A percentile compares a stretch with the other conserved stretches of the same genome.
phyloP scores from a whole-genome alignment of 2,329 filamentous ascomycete species.

The Colletotrichum plurivorum region DNA sequence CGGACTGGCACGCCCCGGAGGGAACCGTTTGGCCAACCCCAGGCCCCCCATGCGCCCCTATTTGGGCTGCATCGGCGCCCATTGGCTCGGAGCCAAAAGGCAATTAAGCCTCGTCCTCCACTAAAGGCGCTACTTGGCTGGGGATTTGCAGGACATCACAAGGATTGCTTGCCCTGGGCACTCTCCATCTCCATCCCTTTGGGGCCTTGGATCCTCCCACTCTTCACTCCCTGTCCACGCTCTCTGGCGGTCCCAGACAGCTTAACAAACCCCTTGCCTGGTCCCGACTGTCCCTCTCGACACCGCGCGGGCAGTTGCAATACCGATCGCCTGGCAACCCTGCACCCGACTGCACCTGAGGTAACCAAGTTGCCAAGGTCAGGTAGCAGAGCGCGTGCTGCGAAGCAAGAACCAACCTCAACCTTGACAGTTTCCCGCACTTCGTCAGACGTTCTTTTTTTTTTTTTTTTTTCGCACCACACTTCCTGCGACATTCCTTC shows the following conservation, averaged over 20 bases:
- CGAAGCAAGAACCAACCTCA: conserved; percentile 11
- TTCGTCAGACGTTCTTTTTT: conserved; percentile 2
- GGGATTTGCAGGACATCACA: conserved; percentile 31
- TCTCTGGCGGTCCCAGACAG: conserved; percentile 6
- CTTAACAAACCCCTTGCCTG: conserved; percentile 3
- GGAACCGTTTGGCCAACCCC: conserved; percentile 21
- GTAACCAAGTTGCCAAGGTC: too few species aligned
- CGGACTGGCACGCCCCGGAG: conserved; percentile 29
- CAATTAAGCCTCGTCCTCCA: conserved; percentile 40
- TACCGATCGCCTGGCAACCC: conserved; percentile 28
- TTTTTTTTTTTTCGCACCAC: background rate
- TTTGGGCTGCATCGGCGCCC: conserved; percentile 14
- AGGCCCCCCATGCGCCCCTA: conserved; percentile 27
- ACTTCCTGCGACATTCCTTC: background rate
- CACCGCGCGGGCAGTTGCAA: conserved; percentile 18
- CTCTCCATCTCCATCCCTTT: conserved; percentile 9
- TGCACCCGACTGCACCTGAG: conserved; percentile 10
- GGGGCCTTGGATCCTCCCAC: conserved; percentile 2
- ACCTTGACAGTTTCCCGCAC: conserved; percentile 5
- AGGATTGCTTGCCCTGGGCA: conserved; percentile 31
- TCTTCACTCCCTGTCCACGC: conserved; percentile 33
- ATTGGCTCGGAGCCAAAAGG: conserved; percentile 39
- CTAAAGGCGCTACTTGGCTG: conserved; percentile 29
- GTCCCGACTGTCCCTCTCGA: conserved; percentile 6
- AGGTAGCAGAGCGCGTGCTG: background rate